Base-by-base conservation (phyloP, 352 stramenopile genomes). In the Pythium grandisporangium region DNA sequence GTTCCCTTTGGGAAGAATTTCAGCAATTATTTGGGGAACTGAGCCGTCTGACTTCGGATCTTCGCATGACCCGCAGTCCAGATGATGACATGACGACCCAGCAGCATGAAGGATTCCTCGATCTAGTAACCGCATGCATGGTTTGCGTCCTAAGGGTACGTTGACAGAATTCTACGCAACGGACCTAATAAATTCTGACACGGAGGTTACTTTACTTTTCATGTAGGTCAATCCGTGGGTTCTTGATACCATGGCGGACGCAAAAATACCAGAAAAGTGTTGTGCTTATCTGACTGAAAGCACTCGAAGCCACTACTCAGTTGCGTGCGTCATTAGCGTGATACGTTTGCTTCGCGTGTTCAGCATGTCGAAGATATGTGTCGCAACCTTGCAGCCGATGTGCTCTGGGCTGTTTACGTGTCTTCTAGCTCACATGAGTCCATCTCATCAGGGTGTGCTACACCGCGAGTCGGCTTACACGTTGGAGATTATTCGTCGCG, bases 1-100 rank as follows among this genome's bases (percentile, higher is more conserved):
- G 61, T 8, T 88, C 72, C 41, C 53, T 93, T 30, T 88, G 73
- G 70, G 68, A 78, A 4, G 76, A 91, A 36, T 91, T 87, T 32
- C 75, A 90, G 48, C 68, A 71, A 3, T 48, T 93, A 5, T 75
- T 79, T 41, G 64, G 61, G 10, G 69, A 88, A 34, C 59, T 93
- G 3, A 63, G 68, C 23, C 70, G 77, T 45, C 61, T 87, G 34
- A 84, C 76, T 10, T 75, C 74, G 7, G 58, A 73, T 2, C 51
- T 84, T 20, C 75, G 74, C 1, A 54, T 69, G 22, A 89, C 66
- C 10, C 75, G 84, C 40, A 67, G 63, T 48, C 73, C 59, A 5
- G 67, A 77, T 16, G 70, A 90, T 45, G 66, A 89, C 23, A 73
- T 71, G 23, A 66, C 69, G 26, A 56, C 78, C 3, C 63, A 87